A percentile compares a stretch with the other conserved stretches of the same genome.
phyloP scores from a whole-genome alignment of 345 rosid genomes.

The Psidium friedrichsthalianum region DNA sequence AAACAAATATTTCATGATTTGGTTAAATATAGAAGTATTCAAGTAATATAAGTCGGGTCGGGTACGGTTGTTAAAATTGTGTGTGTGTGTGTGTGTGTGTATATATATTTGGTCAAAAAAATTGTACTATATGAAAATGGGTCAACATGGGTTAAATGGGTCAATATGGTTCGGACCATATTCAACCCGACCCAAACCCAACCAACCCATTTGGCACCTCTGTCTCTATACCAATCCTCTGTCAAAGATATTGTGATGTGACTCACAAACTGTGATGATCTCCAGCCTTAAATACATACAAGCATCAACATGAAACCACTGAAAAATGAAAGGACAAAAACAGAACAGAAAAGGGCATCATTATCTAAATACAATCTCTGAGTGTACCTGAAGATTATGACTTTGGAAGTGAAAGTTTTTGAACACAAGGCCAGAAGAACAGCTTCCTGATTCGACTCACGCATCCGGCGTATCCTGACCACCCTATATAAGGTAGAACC shows the following conservation, averaged over 20 bases:
- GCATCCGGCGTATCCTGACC: constrained; percentile 83
- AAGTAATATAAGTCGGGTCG: no score
- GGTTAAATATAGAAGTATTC: no score
- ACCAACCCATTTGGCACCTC: no score
- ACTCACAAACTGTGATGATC: neutral
- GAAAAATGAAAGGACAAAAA: neutral
- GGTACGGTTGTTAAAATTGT: no score
- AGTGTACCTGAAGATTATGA: constrained; percentile 75
- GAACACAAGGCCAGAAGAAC: constrained; percentile 91
- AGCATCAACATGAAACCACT: neutral
- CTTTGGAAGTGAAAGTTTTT: constrained; percentile 75
- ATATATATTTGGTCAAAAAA: no score
- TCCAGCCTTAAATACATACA: neutral
- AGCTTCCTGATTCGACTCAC: constrained; percentile 85
- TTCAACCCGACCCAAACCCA: no score
- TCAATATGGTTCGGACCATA: no score
- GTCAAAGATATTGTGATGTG: neutral
- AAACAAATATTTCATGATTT: no score
- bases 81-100: no score
- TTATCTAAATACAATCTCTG: neutral
- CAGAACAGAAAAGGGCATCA: neutral
- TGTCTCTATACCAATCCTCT: neutral
- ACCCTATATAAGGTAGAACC: constrained; percentile 40
- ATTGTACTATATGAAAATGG: no score
- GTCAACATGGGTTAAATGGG: no score